Conservation (phyloP, 2,329 filamentous ascomycete genomes). For the Nigrospora oryzae region DNA sequence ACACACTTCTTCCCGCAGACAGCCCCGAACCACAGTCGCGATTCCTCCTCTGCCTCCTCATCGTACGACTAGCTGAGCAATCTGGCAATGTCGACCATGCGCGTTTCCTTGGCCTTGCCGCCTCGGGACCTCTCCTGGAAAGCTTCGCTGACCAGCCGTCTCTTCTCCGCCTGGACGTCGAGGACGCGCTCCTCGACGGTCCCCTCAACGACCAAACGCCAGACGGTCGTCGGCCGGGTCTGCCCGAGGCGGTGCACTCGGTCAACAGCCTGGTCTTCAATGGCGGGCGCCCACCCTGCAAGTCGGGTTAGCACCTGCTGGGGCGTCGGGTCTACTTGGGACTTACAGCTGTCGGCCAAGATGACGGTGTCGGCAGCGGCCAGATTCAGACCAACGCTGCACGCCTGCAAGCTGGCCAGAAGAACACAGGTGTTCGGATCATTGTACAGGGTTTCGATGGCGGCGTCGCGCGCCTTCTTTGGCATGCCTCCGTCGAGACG, state of each 20-base stretch:
- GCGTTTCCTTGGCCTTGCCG: conserved; percentile 6
- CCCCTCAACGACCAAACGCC: conserved; percentile 71
- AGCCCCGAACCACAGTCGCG: too few relatives aligned
- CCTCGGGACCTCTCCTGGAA: conserved; percentile 62
- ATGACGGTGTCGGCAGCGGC: conserved; percentile 82
- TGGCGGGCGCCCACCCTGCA: conserved; percentile 78
- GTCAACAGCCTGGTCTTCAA: conserved; percentile 87
- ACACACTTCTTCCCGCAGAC: too few relatives aligned
- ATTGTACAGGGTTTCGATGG: conserved; percentile 58
- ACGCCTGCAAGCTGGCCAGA: conserved; percentile 74
- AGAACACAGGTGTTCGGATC: conserved; percentile 64
- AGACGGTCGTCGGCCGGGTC: conserved; percentile 68
- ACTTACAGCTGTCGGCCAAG: conserved; percentile 64
- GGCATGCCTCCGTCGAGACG: conserved; percentile 79
- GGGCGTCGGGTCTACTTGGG: background rate
- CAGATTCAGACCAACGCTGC: conserved; percentile 78
- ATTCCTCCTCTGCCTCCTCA: too few relatives aligned
- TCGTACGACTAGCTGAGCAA: conserved; percentile 1
- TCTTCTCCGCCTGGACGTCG: conserved; percentile 70
- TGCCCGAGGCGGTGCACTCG: conserved; percentile 82
- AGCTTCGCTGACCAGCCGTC: conserved; percentile 67
- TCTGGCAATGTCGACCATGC: conserved; percentile 6
- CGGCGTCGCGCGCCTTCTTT: conserved; percentile 59
- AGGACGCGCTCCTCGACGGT: conserved; percentile 77
- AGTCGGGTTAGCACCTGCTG: conserved; percentile 6